Base-by-base conservation (phyloP, 257 asterid species). In the Catharanthus roseus region DNA sequence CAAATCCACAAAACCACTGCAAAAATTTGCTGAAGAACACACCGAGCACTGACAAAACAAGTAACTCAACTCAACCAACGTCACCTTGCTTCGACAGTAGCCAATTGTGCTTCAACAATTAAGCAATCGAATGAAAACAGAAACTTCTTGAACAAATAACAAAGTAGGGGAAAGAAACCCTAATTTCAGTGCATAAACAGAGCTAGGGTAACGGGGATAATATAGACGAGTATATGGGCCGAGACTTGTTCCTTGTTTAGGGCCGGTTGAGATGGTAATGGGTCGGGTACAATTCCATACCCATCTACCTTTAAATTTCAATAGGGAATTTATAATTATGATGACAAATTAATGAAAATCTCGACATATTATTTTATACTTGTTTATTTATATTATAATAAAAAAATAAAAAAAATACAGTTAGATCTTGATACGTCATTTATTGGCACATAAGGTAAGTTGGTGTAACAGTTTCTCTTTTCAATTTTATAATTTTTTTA, bases 1-100 rank as follows among this genome's bases (percentile, higher is more conserved):
- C 80, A 79, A 60, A 62, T 21, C 67, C 16, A 77, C 19, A 53
- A 51, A 41, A 0, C 26, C 26, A 54, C 34, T 3, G 26, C 5
- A 61, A 55, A 62, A 19, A 34, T 19, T 11, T 3, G 33, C 23
- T 9, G 8, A 44, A 1, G 6, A 34, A 24, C 11, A 28, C 53
- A 54, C 44, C 18, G 45, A 38, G n/a, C 15, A 21, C 55, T 64
- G 64, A 1, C 41, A 41, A 67, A 2, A 36, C 44, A 68, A 68
- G 45, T 38, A 71, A 71, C 31, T 26, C 64, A 28, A 12, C 13
- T 57, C 38, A 28, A 12, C 13, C 39, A 4, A 16, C 0, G 21
- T 38, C 24, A 33, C 54, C 3, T 39, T 39, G 39, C 24, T 15
- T 55, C 13, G 6, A 18, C 55, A 24, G 74, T 55, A 33, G 55